A percentile compares a stretch with the other conserved stretches of the same genome.
phyloP scores from a whole-genome alignment of 306 rosid genomes.

The Neltuma alba region DNA sequence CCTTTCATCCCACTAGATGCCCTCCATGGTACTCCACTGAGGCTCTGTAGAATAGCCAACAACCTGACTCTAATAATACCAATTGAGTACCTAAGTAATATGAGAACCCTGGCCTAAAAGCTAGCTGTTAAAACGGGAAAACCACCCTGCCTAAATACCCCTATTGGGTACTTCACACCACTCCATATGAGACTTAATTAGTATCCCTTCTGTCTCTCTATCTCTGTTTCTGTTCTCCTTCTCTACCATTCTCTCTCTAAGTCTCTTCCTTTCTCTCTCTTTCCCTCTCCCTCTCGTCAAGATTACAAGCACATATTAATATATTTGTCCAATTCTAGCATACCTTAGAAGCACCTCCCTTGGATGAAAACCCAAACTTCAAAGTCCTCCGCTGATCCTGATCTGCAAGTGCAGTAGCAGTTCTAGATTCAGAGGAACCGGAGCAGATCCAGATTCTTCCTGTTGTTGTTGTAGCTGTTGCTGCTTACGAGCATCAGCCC shows the following conservation, averaged over 20 bases:
- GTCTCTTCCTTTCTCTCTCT: background rate
- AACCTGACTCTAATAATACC: too few species aligned
- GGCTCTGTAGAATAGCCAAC: too few species aligned
- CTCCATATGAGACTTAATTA: too few species aligned
- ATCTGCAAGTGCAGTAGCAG: constrained; percentile 77
- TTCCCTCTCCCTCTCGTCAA: background rate
- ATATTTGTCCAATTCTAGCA: background rate
- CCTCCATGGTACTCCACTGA: too few species aligned
- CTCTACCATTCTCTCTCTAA: background rate
- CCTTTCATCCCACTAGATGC: too few species aligned
- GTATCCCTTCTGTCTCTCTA: too few species aligned
- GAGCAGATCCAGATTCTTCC: constrained; percentile 59
- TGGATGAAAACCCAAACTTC: constrained; percentile 77
- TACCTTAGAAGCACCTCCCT: constrained; percentile 10
- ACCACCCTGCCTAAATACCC: too few species aligned
- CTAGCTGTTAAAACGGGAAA: too few species aligned
- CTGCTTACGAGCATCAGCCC: constrained; percentile 88
- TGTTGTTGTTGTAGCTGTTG: constrained; percentile 69
- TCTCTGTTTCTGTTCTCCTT: background rate
- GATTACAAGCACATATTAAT: background rate
- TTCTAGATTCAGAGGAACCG: constrained; percentile 59
- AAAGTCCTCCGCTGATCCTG: constrained; percentile 88
- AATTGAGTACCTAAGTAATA: too few species aligned
- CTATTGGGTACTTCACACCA: too few species aligned
- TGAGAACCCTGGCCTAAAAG: too few species aligned